A percentile compares a stretch with the other conserved stretches of the same genome.
phyloP scores from a whole-genome alignment of 441 rosid genomes.

The Hura crepitans region DNA sequence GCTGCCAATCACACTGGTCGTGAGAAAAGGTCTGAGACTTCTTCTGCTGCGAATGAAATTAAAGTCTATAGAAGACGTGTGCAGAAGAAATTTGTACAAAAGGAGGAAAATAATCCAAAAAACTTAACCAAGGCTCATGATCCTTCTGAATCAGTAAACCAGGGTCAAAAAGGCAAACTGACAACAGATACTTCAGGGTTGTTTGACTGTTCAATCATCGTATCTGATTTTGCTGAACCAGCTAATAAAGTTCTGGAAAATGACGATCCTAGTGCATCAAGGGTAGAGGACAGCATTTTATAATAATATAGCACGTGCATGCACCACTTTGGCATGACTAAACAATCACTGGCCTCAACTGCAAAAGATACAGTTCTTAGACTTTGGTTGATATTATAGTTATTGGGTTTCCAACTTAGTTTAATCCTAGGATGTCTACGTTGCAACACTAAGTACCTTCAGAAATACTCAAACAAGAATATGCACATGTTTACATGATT shows the following conservation, averaged over 20 bases:
- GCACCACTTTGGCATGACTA: not conserved
- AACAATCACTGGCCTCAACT: not conserved
- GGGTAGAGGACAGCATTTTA: constrained; percentile 3
- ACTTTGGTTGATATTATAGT: not conserved
- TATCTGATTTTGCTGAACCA: not conserved
- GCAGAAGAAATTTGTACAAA: not conserved
- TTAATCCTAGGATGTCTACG: too few species aligned
- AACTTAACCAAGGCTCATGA: not conserved
- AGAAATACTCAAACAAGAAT: not conserved
- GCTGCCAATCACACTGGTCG: constrained; percentile 2
- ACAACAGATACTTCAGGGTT: not conserved
- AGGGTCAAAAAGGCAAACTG: constrained; percentile 2
- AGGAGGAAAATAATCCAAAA: not conserved
- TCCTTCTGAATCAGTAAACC: constrained; percentile 9
- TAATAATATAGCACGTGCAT: not conserved
- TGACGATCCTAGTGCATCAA: constrained; percentile 10
- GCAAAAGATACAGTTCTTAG: not conserved
- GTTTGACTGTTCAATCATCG: constrained; percentile 1
- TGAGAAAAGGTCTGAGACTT: not conserved
- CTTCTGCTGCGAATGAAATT: constrained; percentile 6
- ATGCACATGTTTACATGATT: not conserved
- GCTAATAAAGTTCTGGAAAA: not conserved
- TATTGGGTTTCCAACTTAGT: too few species aligned
- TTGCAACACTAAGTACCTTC: not conserved
- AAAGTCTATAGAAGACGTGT: constrained; percentile 14